Conservation (phyloP, 2,329 filamentous ascomycete species). For the Cercospora sp. region DNA sequence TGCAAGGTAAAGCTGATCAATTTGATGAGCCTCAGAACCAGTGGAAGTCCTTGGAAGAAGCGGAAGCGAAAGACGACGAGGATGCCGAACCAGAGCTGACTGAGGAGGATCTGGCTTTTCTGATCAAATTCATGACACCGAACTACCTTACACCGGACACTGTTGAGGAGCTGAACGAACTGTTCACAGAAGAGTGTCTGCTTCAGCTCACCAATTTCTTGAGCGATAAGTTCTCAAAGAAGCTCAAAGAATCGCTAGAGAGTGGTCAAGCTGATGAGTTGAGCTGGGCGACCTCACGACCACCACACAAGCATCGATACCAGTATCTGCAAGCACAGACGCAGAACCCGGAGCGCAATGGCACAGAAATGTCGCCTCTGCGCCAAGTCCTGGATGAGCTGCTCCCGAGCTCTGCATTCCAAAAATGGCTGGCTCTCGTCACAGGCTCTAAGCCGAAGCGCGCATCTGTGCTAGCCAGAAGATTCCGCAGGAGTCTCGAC, state of each 20-base stretch:
- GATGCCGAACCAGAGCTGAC: slow-evolving; percentile 61
- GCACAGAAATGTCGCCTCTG: slow-evolving; percentile 56
- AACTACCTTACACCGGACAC: slow-evolving; percentile 91
- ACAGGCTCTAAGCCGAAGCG: slow-evolving; percentile 73
- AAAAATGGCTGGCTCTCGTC: slow-evolving; percentile 82
- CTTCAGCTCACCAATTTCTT: slow-evolving; percentile 80
- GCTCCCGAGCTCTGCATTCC: slow-evolving; percentile 81
- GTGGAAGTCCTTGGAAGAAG: slow-evolving; percentile 49
- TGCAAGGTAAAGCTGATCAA: slow-evolving; percentile 86
- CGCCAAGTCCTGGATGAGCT: slow-evolving; percentile 77
- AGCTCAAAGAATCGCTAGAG: slow-evolving; percentile 70
- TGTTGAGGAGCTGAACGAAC: slow-evolving; percentile 74
- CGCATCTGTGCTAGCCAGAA: slow-evolving; percentile 75
- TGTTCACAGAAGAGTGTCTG: slow-evolving; percentile 80
- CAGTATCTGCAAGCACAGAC: slow-evolving; percentile 66
- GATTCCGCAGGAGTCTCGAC: slow-evolving; percentile 83
- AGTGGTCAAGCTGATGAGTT: slow-evolving; percentile 55
- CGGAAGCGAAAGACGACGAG: slow-evolving; percentile 59
- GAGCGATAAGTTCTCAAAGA: slow-evolving; percentile 71
- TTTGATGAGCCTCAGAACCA: slow-evolving; percentile 76
- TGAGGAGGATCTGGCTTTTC: slow-evolving; percentile 80
- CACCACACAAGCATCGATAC: slow-evolving; percentile 94
- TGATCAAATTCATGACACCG: slow-evolving; percentile 86
- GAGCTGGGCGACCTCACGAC: slow-evolving; percentile 57
- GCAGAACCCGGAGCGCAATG: slow-evolving; percentile 10